phyloP scores from a whole-genome alignment of 371 early-diverging fungal genomes.

The Saksenaea vasiformis region DNA sequence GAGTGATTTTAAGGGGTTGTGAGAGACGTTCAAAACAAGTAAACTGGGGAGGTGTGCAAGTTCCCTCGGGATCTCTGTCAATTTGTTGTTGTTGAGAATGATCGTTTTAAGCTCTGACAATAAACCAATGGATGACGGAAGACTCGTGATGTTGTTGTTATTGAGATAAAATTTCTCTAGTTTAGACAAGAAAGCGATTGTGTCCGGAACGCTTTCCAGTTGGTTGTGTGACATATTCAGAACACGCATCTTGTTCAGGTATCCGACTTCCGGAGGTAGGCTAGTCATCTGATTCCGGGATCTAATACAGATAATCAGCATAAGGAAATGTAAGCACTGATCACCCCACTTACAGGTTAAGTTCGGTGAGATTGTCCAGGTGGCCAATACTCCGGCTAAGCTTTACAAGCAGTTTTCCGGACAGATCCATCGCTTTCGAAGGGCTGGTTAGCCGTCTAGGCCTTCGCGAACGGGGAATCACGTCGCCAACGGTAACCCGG shows the following conservation, averaged over 20 bases:
- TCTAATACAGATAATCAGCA: constrained; percentile 15
- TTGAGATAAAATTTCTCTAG: constrained; percentile 39
- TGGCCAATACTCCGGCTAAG: constrained; percentile 44
- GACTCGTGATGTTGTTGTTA: constrained; percentile 58
- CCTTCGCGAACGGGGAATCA: constrained; percentile 19
- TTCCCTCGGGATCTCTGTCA: constrained; percentile 57
- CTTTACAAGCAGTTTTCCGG: constrained; percentile 33
- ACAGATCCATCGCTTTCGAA: constrained; percentile 34
- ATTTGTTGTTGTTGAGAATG: constrained; percentile 54
- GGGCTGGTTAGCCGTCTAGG: constrained; percentile 21
- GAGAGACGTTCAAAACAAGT: constrained; percentile 62
- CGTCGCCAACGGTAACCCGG: constrained; percentile 34
- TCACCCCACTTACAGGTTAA: constrained; percentile 34
- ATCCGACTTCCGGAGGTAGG: constrained; percentile 41
- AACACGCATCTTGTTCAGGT: constrained; percentile 32
- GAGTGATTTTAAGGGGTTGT: constrained; percentile 58
- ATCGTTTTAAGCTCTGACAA: constrained; percentile 59
- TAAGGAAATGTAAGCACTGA: neutral
- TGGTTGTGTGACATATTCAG: constrained; percentile 40
- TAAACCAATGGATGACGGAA: constrained; percentile 71
- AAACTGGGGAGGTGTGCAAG: constrained; percentile 57
- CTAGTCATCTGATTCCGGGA: constrained; percentile 44
- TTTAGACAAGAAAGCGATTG: constrained; percentile 29
- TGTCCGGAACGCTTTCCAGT: constrained; percentile 36
- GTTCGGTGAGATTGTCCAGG: constrained; percentile 38